Conservation (phyloP, 495 filamentous ascomycete genomes). For the Podospora sp. region DNA sequence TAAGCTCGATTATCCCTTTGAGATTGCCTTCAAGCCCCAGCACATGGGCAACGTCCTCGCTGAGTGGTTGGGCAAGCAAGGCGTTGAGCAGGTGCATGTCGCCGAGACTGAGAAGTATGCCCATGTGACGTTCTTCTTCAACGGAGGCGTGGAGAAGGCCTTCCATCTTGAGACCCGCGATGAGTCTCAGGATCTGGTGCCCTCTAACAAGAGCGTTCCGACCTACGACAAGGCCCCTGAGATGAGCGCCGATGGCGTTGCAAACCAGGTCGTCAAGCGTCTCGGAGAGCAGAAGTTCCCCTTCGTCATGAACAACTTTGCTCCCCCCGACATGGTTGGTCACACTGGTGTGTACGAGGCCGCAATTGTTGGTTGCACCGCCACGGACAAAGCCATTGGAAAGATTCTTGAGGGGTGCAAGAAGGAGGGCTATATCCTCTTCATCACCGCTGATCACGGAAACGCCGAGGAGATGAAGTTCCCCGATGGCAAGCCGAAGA, state of each 20-base stretch:
- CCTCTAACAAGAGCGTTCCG: constrained; percentile 74
- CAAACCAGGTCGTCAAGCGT: constrained; percentile 80
- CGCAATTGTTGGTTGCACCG: constrained; percentile 80
- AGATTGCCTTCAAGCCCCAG: constrained; percentile 91
- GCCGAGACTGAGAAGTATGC: constrained; percentile 99
- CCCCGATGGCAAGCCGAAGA: constrained; percentile 92
- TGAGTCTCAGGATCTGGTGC: constrained; percentile 59
- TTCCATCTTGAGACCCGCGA: constrained; percentile 85
- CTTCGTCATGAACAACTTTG: constrained; percentile 99
- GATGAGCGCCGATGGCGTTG: constrained; percentile 91
- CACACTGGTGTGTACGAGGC: constrained; percentile 97
- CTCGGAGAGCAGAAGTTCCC: constrained; percentile 80
- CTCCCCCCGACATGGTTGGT: constrained; percentile 98
- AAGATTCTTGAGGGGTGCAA: constrained; percentile 90
- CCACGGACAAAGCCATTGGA: constrained; percentile 92
- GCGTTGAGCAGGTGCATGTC: constrained; percentile 87
- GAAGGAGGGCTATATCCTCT: constrained; percentile 85
- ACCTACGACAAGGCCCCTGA: constrained; percentile 96
- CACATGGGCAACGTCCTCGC: constrained; percentile 95
- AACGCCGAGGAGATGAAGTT: constrained; percentile 99
- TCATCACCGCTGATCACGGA: constrained; percentile 94
- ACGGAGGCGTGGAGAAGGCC: constrained; percentile 95
- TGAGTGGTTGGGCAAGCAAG: constrained; percentile 89
- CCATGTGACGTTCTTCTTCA: constrained; percentile 99
- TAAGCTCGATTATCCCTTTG: constrained; percentile 92